These are phyloP conservation scores for Austroboletus rostrupii DNA, from an alignment of 1,284 basidiomycete genomes.

Conservation along the genomic window DNA sequence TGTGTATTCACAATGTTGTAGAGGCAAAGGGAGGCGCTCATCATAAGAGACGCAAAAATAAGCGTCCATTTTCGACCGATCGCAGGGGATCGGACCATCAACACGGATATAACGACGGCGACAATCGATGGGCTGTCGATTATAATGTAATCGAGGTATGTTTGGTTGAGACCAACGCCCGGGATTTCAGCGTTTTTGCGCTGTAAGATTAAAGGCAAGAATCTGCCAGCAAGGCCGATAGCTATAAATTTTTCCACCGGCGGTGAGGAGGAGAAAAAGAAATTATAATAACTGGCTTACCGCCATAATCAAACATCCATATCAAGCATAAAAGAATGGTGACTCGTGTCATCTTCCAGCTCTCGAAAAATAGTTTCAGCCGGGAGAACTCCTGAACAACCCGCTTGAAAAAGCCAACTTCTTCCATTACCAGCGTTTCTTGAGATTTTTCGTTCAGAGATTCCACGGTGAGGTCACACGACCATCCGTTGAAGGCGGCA, in stretches of 20 bases:
- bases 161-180: conserved; percentile 9
- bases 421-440: neutral
- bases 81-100: conserved; percentile 14
- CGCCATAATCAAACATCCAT: conserved; percentile 16
- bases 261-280: neutral
- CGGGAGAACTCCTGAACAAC: conserved; percentile 8
- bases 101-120: conserved; percentile 4
- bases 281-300: conserved; percentile 2
- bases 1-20: conserved; percentile 16
- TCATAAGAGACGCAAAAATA: conserved; percentile 11
- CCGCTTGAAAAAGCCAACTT: conserved; percentile 1
- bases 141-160: conserved; percentile 17
- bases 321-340: conserved; percentile 12
- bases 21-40: conserved; percentile 10
- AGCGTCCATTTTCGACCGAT: conserved; percentile 21
- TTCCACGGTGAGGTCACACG: conserved; percentile 18
- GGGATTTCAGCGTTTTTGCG: conserved; percentile 16
- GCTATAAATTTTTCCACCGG: neutral
- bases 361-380: conserved; percentile 14
- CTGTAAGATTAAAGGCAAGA: conserved; percentile 17
- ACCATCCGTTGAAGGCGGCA: conserved; percentile 12
- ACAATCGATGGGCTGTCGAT: conserved; percentile 9
- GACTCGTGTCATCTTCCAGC: conserved; percentile 11
- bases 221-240: neutral
- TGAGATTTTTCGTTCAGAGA: conserved; percentile 11